Percentiles rank a stretch among this genome's conserved stretches.
Evolutionary conservation across 495 filamentous ascomycete species (phyloP).

Genomic region (Podospora pseudopauciseta): DNA sequence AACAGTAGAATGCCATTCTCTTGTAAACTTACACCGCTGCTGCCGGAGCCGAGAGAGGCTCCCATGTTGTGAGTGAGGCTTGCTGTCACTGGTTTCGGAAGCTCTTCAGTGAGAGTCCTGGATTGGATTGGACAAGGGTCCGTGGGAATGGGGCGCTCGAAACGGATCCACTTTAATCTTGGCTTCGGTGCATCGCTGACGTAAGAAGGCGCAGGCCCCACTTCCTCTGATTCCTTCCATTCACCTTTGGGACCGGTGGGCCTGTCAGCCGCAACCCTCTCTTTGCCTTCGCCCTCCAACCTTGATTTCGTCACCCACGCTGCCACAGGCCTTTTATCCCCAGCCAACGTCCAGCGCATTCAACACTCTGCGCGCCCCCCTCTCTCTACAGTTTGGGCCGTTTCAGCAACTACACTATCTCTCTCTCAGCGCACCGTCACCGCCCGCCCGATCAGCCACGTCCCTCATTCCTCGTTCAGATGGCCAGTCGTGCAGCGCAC

Average conservation of each 20-base stretch:
- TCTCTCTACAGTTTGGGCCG: neutral
- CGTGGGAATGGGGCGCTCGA: neutral
- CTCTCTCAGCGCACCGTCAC: neutral
- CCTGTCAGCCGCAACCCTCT: neutral
- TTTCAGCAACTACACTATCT: neutral
- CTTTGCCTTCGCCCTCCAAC: neutral
- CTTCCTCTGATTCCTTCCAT: neutral
- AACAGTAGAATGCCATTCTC: no score
- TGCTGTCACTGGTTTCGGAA: neutral
- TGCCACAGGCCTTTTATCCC: neutral
- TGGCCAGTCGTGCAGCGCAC: conserved; percentile 80
- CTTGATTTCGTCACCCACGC: neutral
- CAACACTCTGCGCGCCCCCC: neutral
- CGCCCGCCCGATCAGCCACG: neutral
- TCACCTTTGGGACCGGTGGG: neutral
- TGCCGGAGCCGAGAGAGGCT: conserved; percentile 11
- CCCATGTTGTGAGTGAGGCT: conserved; percentile 43
- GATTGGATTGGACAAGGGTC: neutral
- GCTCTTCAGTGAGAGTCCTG: neutral
- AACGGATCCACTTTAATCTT: neutral
- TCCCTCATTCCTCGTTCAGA: conserved; percentile 31
- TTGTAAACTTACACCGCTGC: conserved; percentile 21
- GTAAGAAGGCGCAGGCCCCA: neutral
- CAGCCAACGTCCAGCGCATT: neutral
- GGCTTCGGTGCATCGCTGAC: neutral